Evolutionary conservation across 768 basidiomycete species (phyloP), one percentile per base, ranked within the genome.

Genomic region (Lactifluus subvellereus): DNA sequence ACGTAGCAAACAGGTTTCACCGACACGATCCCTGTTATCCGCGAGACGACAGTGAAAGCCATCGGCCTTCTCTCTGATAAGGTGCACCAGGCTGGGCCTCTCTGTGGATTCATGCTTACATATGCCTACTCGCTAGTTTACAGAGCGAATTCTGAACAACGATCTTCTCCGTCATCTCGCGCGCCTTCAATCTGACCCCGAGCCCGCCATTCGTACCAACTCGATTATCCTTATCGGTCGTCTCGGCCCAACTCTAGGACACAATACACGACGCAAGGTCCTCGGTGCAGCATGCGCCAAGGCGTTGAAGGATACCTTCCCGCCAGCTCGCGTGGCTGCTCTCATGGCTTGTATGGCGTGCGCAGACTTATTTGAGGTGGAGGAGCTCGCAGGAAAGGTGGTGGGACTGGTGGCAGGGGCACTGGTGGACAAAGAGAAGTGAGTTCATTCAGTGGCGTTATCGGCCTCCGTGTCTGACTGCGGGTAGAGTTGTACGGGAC

Each of bases 271-370:
- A 72, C 85, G 88, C 67, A 98, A 98, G 71, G 94, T 99, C n/a
- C 84, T 99, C 6, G 91, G 98, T 1, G 94, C 95, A 4, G 97
- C 97, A 4, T 98, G 98, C 73, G 82, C 88, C 4, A 82, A 93
- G 50, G 90, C 93, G 2, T 72, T 98, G 43, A 94, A 93, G 71
- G 97, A 99, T 71, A 74, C 84, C 0, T 98, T 98, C 72, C 87
- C 96, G 0, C 96, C 96, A 72, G 88, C 94, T 4, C 80, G 97
- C 45, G 92, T 96, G 1, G 96, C 97, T 0, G 97, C 93, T 0
- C 73, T 98, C 40, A 94, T 94, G 92, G 91, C 93, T 22, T 86
- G 98, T 67, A 97, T 94, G 87, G 94, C 95, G 5, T 94, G 92
- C 0, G 83, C 88, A 30, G 94, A 97, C 42, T 89, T 88, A 65